Base-by-base conservation (phyloP, 306 rosid species). In the Vigna radiata region DNA sequence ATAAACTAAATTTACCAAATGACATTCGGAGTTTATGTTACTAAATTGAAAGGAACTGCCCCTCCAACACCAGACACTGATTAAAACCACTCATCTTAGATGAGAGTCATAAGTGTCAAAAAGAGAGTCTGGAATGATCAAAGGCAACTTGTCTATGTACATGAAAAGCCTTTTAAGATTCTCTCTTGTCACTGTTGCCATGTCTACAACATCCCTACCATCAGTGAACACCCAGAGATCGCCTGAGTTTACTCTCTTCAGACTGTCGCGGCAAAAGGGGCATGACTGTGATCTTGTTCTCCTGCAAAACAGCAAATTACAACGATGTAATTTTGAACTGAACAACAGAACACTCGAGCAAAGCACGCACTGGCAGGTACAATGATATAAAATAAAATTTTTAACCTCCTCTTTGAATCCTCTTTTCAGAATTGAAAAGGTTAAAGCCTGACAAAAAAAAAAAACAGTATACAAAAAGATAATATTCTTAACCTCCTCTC, bases 261-360 rank as follows among this genome's bases (percentile, higher is more conserved):
- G 97, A 84, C 89, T 89, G 85, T 94, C 97, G 0, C 98, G 94
- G 58, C 98, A 94, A 70, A 94, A 94, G 46, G 98, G 98, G 83
- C 98, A 94, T 0, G 97, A 94, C 55, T 89, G 93, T 2, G 98
- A 94, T 72, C 97, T 88, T 78, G 90, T 76, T 72, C 92, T 83
- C 98, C 98, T 94, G 97, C 79, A 82, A 48, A 44, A 43, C 54
- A 29, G 31, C 62, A 73, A 1, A 69, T 52, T 37, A 41, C 68
- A 12, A 12, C 12, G 49, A 70, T 33, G 19, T 60, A 36, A 15
- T 56, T 77, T 72, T 4, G 77, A 60, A 27, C 61, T 52, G 77
- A 43, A 21, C 70, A 13, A 14, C 50, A 55, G 16, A 55, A 55
- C 16, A 54, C 29, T 54, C 0, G 56, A 50, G 4, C 55, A n/a